These are phyloP conservation scores for Trichoderma endophyticum DNA, from an alignment of 2,329 filamentous ascomycete genomes.

Conservation along the genomic window DNA sequence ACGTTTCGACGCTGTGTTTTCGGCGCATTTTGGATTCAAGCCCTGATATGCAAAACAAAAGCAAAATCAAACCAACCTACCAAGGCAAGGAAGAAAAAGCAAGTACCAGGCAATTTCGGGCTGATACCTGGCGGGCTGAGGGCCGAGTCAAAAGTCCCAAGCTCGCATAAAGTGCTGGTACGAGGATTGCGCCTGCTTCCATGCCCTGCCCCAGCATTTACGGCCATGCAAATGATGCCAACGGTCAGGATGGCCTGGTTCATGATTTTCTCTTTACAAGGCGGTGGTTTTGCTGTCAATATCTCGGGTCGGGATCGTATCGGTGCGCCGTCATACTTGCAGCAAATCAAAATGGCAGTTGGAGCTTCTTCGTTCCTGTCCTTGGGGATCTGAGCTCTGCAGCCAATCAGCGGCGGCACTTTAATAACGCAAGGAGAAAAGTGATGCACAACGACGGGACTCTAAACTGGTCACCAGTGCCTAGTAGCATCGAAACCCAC, in stretches of 20 bases:
- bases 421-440: constrained; percentile 14
- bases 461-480: neutral
- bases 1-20: neutral
- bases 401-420: constrained; percentile 6
- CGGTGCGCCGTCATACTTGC: neutral
- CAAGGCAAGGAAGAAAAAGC: neutral
- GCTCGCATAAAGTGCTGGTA: neutral
- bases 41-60: neutral
- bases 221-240: neutral
- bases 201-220: neutral
- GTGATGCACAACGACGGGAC: neutral
- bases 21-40: neutral
- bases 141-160: neutral
- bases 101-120: constrained; percentile 4
- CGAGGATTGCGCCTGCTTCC: neutral
- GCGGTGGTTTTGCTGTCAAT: neutral
- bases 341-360: neutral
- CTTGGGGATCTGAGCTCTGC: neutral
- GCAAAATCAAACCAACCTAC: neutral
- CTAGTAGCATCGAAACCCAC: neutral
- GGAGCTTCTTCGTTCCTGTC: neutral
- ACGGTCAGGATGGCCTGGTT: neutral
- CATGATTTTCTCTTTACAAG: neutral
- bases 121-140: constrained; percentile 1
- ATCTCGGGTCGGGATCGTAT: neutral